Evolutionary conservation across 352 stramenopile genomes (phyloP), one percentile per base, ranked within the genome.

Genomic region (Phytopythium sindhum): DNA sequence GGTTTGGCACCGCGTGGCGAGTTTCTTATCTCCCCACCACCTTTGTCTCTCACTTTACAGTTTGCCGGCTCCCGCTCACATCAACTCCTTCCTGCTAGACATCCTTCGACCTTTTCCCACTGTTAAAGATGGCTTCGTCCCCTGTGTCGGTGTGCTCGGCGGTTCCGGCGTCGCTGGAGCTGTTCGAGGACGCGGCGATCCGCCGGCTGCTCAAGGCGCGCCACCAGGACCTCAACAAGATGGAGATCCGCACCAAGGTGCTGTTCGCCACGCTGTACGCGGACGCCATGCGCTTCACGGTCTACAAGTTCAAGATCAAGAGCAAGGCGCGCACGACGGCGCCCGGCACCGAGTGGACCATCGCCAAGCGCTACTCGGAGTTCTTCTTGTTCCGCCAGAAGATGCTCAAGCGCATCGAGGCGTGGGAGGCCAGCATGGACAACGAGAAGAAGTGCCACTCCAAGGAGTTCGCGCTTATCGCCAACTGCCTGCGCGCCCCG

Each of bases 301-400:
- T 89, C 17, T 91, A 91, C 74, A 75, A 77, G 53, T 70, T 91
- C 51, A 70, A 81, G 57, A 84, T 89, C 66, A 67, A 68, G 58
- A 84, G 75, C 55, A 77, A 67, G 26, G 58, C 60, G 23, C 72
- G 65, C 21, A 60, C 60, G 28, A 50, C 59, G 11, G 70, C 74
- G 31, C 60, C 57, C 5, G 67, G 64, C 60, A 37, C 55, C 11
- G 72, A 72, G 70, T 91, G 80, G 83, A 64, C 71, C 37, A 61
- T 91, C 45, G 64, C 69, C 55, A 86, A 86, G 60, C 77, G 83
- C 42, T 91, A 86, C 63, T 89, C 80, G 21, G 78, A 91, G 68
- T 91, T 88, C 65, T 79, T 75, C 47, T 47, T 60, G 44, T 86
- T 90, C 59, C 83, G 80, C 33, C 60, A 75, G 42, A 59, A 64